phyloP scores from a whole-genome alignment of 495 filamentous ascomycete species.

The Elasticomyces elasticus region DNA sequence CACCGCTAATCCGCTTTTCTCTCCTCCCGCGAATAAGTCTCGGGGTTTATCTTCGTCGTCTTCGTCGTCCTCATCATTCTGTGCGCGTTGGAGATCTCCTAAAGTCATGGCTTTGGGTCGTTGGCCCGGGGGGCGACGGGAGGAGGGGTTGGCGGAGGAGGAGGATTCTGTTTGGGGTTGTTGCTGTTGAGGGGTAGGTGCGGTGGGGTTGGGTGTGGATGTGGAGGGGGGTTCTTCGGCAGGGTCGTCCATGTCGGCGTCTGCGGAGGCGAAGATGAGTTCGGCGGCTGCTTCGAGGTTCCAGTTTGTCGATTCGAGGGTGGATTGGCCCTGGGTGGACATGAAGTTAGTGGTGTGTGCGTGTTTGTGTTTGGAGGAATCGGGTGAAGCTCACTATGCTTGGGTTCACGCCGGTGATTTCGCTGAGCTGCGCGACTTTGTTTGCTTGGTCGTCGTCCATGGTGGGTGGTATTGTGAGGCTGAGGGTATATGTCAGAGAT shows the following conservation, averaged over 20 bases:
- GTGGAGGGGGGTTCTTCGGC: conserved; percentile 20
- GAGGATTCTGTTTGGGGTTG: no score
- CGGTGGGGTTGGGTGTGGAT: no score
- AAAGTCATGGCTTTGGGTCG: not conserved
- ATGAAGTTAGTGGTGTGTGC: not conserved
- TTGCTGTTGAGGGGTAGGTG: no score
- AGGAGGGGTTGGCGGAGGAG: no score
- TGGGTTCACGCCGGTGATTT: conserved; percentile 55
- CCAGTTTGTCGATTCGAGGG: conserved; percentile 59
- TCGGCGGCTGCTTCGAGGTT: conserved; percentile 56
- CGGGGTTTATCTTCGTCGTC: conserved; percentile 33
- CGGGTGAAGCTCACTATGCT: conserved; percentile 46
- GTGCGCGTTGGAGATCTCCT: not conserved
- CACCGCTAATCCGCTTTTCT: conserved; percentile 92
- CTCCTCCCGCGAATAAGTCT: conserved; percentile 87
- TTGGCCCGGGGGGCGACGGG: not conserved
- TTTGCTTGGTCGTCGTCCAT: conserved; percentile 51
- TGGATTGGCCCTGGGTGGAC: conserved; percentile 53
- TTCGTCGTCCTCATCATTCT: conserved; percentile 15
- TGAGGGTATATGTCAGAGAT: no score
- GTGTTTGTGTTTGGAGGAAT: not conserved
- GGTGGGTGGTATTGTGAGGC: conserved; percentile 26
- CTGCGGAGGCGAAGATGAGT: conserved; percentile 60
- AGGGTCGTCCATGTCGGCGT: conserved; percentile 35
- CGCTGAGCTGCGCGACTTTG: conserved; percentile 62